These are phyloP conservation scores for Daldinia vernicosa DNA, from an alignment of 495 filamentous ascomycete genomes.

Conservation along the genomic window DNA sequence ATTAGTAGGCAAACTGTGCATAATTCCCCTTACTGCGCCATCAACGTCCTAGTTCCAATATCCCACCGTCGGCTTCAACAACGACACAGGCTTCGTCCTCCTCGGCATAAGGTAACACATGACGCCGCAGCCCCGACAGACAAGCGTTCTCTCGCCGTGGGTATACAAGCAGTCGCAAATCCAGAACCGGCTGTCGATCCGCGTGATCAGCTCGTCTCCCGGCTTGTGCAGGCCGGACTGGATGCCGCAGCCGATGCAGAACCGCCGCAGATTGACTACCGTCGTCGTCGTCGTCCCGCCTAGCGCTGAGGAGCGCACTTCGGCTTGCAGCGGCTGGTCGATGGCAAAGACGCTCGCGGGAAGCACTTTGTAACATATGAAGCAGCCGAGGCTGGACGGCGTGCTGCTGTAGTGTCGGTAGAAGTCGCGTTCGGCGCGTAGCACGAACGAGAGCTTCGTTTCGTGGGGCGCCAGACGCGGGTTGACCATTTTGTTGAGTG, in stretches of 20 bases:
- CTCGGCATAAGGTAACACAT: constrained; percentile 25
- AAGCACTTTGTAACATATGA: constrained; percentile 36
- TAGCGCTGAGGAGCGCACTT: background rate
- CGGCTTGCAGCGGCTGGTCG: constrained; percentile 34
- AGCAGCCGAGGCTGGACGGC: constrained; percentile 38
- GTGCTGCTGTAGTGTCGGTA: constrained; percentile 19
- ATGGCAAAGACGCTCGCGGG: constrained; percentile 33
- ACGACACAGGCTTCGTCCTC: background rate
- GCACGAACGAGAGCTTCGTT: constrained; percentile 27
- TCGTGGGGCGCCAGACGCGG: constrained; percentile 30
- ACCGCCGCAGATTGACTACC: constrained; percentile 37
- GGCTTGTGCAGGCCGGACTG: constrained; percentile 35
- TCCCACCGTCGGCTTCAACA: background rate
- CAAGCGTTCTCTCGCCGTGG: constrained; percentile 8
- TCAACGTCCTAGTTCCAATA: background rate
- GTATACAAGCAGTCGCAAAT: constrained; percentile 34
- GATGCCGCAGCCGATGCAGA: constrained; percentile 43
- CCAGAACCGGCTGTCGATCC: constrained; percentile 36
- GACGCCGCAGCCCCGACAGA: constrained; percentile 26
- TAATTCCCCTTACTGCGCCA: background rate
- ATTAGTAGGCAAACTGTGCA: background rate
- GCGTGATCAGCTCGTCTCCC: constrained; percentile 34
- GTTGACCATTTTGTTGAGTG: constrained; percentile 18
- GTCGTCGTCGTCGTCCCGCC: constrained; percentile 16
- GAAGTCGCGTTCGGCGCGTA: constrained; percentile 43